Conservation (phyloP, 2,329 filamentous ascomycete species). For the Penicillium fuscoglaucum region DNA sequence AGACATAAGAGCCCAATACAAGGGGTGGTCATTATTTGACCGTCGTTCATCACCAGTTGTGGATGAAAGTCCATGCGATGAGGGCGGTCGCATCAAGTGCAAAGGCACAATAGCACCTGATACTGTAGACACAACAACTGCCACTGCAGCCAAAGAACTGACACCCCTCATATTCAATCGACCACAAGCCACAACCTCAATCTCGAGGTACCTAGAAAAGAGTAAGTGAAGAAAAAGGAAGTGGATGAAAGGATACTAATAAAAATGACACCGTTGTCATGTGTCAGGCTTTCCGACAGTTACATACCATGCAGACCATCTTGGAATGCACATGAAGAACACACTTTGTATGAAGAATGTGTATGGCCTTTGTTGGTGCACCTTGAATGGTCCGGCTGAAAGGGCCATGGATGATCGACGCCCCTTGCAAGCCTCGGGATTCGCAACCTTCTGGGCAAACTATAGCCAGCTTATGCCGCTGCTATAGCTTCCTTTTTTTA, state of each 20-base stretch:
- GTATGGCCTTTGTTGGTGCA: not conserved
- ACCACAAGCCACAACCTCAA: conserved; percentile 8
- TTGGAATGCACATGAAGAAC: conserved; percentile 13
- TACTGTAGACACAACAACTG: conserved; percentile 9
- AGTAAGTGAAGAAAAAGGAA: not conserved
- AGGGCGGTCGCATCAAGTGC: not conserved
- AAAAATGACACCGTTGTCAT: not conserved
- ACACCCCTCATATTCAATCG: conserved; percentile 20
- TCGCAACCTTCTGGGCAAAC: not conserved
- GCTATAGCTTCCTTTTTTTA: too few relatives aligned
- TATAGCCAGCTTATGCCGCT: not conserved
- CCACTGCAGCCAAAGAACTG: conserved; percentile 14
- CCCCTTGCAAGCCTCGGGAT: conserved; percentile 15
- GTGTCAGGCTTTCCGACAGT: conserved; percentile 3
- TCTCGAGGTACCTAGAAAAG: conserved; percentile 4
- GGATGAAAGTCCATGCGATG: not conserved
- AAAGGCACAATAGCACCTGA: conserved; percentile 20
- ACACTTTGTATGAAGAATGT: conserved; percentile 15
- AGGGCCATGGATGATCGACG: not conserved
- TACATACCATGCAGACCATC: not conserved
- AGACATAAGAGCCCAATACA: conserved; percentile 4
- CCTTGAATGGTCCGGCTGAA: not conserved
- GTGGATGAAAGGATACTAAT: not conserved
- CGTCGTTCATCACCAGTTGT: too few relatives aligned
- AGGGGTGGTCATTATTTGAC: not conserved